A percentile compares a stretch with the other conserved stretches of the same genome.
These are phyloP conservation scores for Diophrys appendiculata DNA, from an alignment of 73 alveolate genomes.

Conservation along the genomic window DNA sequence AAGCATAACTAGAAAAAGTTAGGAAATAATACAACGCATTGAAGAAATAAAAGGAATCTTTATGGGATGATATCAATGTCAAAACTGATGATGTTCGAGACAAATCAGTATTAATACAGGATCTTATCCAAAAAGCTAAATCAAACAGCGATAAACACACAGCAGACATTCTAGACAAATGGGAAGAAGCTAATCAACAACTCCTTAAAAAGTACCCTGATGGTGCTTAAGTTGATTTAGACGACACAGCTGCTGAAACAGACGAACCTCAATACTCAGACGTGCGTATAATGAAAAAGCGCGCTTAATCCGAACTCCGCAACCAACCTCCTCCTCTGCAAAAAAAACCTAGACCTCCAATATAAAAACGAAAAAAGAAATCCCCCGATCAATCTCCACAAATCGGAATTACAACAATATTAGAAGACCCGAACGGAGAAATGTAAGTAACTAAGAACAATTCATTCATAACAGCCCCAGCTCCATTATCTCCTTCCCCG, in stretches of 20 bases:
- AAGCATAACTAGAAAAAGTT: not conserved
- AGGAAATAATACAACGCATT: slow-evolving; percentile 2
- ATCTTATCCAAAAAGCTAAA: slow-evolving; percentile 30
- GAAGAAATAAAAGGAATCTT: not conserved
- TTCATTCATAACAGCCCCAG: not conserved
- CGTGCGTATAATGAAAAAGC: not conserved
- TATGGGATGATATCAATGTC: not conserved
- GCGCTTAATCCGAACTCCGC: not conserved
- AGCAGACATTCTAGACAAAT: slow-evolving; percentile 13
- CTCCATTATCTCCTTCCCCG: too few species aligned
- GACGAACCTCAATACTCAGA: not conserved
- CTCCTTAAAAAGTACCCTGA: slow-evolving; percentile 5
- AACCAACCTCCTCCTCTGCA: not conserved
- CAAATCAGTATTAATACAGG: not conserved
- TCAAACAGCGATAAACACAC: slow-evolving; percentile 23
- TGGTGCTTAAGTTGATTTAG: not conserved
- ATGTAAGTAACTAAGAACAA: not conserved
- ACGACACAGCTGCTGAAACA: not conserved
- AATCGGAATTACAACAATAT: not conserved
- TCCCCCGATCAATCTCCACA: not conserved
- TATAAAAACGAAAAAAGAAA: not conserved
- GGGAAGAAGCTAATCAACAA: slow-evolving; percentile 25
- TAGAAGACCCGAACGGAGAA: not conserved
- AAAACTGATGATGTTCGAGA: not conserved
- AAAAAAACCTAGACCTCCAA: not conserved